Base-by-base conservation (phyloP, 164 flowering plant species). In the Amborella trichopoda region DNA sequence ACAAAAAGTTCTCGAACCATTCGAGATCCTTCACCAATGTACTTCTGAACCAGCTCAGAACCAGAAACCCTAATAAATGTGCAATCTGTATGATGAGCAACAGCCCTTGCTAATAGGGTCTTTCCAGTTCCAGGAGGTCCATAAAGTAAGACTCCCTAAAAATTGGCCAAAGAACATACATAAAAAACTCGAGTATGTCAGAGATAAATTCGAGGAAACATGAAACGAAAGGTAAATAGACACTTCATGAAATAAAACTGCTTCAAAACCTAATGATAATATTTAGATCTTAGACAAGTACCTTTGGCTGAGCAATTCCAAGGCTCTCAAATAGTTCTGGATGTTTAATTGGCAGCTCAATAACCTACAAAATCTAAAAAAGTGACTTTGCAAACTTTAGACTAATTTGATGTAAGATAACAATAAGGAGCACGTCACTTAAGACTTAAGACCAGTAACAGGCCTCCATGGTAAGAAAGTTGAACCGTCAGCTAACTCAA, bases 61-160 rank as follows among this genome's bases (percentile, higher is more conserved):
- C 95, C 97, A 64, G 93, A 83, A 54, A 86, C 97, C 56, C 97
- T 72, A 37, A 90, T 90, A 49, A 90, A 90, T n/a, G 94, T 83
- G 48, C 94, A 84, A 45, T 90, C 97, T 33, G 97, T 90, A 30
- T 83, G 87, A 71, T 90, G 93, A 21, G 97, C 97, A 56, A 90
- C 94, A 17, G 97, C 97, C 57, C 97, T 78, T 19, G 97, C 97
- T 41, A 90, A 61, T 23, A 90, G 61, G n/a, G 97, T 90, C 65
- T 90, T 90, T 25, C 97, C 97, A 0, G 97, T 90, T n/a, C 97
- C 97, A 62, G 97, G 97, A 17, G 97, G 97, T 22, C 97, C 97
- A 68, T 90, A 90, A 13, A 82, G 77, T 54, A 90, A 60, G 24
- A 90, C 97, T 59, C 97, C 97, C 94, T 90, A 30, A 30, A 32